Conservation (phyloP, 2,329 filamentous ascomycete species). For the Penicillium olsonii region DNA sequence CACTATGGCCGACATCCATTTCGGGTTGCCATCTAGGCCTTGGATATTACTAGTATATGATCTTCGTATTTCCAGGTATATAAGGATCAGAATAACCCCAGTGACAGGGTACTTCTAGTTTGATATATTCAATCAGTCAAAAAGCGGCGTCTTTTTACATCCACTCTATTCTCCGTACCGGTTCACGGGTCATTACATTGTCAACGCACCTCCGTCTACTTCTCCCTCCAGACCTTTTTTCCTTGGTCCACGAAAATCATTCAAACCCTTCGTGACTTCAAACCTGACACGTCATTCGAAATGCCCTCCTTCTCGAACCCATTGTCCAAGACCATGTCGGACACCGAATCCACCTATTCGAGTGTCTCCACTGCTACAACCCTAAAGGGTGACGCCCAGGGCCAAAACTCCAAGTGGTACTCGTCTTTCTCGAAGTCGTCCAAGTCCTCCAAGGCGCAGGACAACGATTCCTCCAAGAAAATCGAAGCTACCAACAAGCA, state of each 20-base stretch:
- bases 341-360: constrained; percentile 25
- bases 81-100: background rate
- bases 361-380: constrained; percentile 27
- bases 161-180: too few species aligned
- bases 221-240: background rate
- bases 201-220: background rate
- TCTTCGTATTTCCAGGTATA: constrained; percentile 1
- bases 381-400: constrained; percentile 20
- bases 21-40: too few species aligned
- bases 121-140: too few species aligned
- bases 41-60: too few species aligned
- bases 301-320: constrained; percentile 16
- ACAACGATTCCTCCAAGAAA: background rate
- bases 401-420: constrained; percentile 23
- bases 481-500: background rate
- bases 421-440: constrained; percentile 15
- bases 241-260: background rate
- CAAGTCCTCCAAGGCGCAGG: constrained; percentile 4
- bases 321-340: constrained; percentile 12
- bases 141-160: too few species aligned
- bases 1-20: constrained; percentile 2
- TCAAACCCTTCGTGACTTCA: too few species aligned
- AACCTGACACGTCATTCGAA: background rate
- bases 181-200: too few species aligned
- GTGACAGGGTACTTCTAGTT: too few species aligned